Evolutionary conservation across 2,329 filamentous ascomycete species (phyloP).

Genomic region (Fusarium bulbicola): DNA sequence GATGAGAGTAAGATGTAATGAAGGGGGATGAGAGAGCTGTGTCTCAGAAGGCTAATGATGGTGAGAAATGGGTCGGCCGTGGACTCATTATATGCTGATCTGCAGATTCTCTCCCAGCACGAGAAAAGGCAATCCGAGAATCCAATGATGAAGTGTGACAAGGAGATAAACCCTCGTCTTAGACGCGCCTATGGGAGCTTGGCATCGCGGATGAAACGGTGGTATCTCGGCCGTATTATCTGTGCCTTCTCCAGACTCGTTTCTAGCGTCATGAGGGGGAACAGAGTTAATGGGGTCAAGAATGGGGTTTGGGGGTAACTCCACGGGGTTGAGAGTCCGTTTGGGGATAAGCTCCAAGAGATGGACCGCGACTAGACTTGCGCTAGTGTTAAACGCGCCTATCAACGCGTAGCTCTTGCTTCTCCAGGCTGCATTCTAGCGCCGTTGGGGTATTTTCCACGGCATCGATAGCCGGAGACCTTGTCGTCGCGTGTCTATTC

Average conservation of each 20-base stretch:
- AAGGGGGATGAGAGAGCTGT: not conserved
- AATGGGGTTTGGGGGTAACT: not conserved
- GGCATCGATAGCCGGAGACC: not conserved
- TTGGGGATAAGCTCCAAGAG: not conserved
- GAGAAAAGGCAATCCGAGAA: not conserved
- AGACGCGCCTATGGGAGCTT: slow-evolving; percentile 6
- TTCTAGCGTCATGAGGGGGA: not conserved
- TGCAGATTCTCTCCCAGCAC: not conserved
- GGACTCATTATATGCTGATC: not conserved
- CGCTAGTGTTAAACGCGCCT: not conserved
- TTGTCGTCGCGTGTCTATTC: not conserved
- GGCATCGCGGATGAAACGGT: not conserved
- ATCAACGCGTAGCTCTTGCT: not conserved
- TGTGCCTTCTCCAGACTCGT: not conserved
- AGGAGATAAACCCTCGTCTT: not conserved
- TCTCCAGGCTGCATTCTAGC: not conserved
- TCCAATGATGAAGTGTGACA: not conserved
- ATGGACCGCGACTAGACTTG: not conserved
- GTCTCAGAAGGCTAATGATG: not conserved
- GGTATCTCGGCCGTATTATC: not conserved
- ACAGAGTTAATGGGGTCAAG: not conserved
- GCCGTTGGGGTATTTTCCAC: not conserved
- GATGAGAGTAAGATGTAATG: not conserved
- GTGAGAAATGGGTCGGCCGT: not conserved
- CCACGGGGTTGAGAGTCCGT: not conserved